A percentile compares a stretch with the other conserved stretches of the same genome.
Evolutionary conservation across 768 basidiomycete genomes (phyloP).

Genomic region (Dioszegia aurantiaca): DNA sequence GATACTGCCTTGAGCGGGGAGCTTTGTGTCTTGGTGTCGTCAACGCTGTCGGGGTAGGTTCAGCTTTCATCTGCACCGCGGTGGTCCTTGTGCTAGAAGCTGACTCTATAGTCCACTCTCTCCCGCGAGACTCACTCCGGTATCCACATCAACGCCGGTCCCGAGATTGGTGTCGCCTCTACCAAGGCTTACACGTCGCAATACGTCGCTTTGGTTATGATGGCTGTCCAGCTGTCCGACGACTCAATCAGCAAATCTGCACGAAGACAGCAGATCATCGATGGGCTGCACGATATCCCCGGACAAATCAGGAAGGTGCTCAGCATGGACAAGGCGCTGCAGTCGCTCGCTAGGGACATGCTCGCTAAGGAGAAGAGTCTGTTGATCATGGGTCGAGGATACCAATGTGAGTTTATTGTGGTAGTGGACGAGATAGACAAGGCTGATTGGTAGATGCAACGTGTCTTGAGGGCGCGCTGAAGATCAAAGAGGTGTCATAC

Average conservation of each 20-base stretch:
- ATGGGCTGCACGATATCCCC: conserved; percentile 86
- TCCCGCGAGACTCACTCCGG: conserved; percentile 98
- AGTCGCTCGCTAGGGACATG: conserved; percentile 78
- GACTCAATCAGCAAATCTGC: conserved; percentile 90
- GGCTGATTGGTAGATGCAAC: conserved; percentile 65
- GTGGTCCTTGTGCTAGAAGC: neutral
- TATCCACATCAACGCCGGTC: conserved; percentile 91
- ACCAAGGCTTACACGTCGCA: conserved; percentile 99
- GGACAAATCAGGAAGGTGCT: conserved; percentile 83
- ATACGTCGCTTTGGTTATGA: conserved; percentile 96
- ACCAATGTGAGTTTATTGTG: conserved; percentile 59
- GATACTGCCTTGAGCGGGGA: conserved; percentile 94
- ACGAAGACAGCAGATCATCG: conserved; percentile 88
- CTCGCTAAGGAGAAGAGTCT: conserved; percentile 69
- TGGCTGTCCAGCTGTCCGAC: conserved; percentile 96
- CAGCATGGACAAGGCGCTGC: conserved; percentile 68
- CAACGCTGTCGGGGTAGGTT: conserved; percentile 77
- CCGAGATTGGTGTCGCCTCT: conserved; percentile 97
- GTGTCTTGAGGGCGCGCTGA: conserved; percentile 94
- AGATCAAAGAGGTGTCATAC: conserved; percentile 99
- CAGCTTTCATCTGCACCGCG: neutral
- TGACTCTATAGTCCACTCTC: conserved; percentile 64
- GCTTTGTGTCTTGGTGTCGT: conserved; percentile 96
- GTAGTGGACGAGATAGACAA: neutral
- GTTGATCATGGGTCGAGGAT: conserved; percentile 95